Conservation (phyloP, 1,139 yeast genomes). For the Blastobotrys aristatus region DNA sequence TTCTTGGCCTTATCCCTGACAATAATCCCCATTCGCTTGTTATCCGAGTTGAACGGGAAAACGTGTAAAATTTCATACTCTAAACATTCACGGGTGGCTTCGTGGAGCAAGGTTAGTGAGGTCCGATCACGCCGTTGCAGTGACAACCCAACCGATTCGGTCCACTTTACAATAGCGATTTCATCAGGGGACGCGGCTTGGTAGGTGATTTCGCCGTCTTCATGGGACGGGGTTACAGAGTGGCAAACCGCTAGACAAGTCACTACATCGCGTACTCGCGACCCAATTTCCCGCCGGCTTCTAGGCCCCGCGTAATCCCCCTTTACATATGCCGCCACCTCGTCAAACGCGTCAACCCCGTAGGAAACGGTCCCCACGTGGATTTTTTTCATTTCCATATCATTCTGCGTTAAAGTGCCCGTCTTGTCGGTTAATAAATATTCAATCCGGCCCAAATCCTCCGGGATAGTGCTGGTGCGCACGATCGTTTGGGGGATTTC, state of each 20-base stretch:
- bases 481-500: constrained; percentile 85
- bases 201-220: constrained; percentile 59
- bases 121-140: constrained; percentile 77
- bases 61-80: constrained; percentile 68
- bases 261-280: constrained; percentile 73
- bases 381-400: constrained; percentile 91
- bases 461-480: constrained; percentile 96
- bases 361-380: constrained; percentile 92
- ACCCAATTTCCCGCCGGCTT: constrained; percentile 60
- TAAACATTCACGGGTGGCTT: constrained; percentile 48
- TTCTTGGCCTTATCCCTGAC: constrained; percentile 57
- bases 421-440: constrained; percentile 91
- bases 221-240: constrained; percentile 86
- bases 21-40: constrained; percentile 93
- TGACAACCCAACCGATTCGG: constrained; percentile 78
- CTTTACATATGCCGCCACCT: constrained; percentile 66
- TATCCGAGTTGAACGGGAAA: constrained; percentile 93
- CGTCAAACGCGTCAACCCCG: constrained; percentile 88
- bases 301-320: constrained; percentile 32
- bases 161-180: constrained; percentile 90
- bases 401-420: constrained; percentile 96
- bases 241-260: constrained; percentile 87
- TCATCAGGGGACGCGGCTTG: constrained; percentile 99
- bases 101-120: constrained; percentile 62
- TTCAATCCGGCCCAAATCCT: constrained; percentile 93